Evolutionary conservation across 441 rosid genomes (phyloP), one percentile per base, ranked within the genome.

Genomic region (Populus trichocarpa): DNA sequence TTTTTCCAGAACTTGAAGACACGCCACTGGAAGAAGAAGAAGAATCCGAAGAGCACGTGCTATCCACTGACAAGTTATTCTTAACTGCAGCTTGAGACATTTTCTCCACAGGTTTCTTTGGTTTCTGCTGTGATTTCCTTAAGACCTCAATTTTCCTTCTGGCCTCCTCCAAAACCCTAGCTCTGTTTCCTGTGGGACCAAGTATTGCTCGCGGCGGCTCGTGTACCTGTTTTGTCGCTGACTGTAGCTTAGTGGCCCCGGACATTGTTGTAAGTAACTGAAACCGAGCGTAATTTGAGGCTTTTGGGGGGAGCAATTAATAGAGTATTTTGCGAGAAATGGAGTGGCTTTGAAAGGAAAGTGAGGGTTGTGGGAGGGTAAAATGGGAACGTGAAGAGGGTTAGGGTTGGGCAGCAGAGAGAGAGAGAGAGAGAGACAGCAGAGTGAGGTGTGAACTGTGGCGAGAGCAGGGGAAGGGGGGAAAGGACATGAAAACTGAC

Each of bases 131-230:
- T 9, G 81, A 81, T 81, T 87, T 87, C 86, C 84, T 90, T 65
- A 78, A 40, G 8, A 80, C 84, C 81, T 86, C 90, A 28, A 67
- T 81, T 85, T 77, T 89, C 79, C 81, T 76, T 80, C 84, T 85
- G 33, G 74, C 33, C 73, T 86, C 85, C 8, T 84, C 90, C 30
- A 78, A 73, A 79, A 78, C 85, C 83, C 85, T 86, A 69, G 83
- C 84, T 82, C 93, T 81, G 89, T 95, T 93, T n/a, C 93, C 94
- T 20, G 93, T 76, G 1, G 92, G 94, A 67, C 92, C 90, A 33
- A 91, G 91, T 59, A 92, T 81, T 1, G 90, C 82, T 76, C 97
- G 92, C 68, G 74, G 82, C 70, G 74, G 82, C 78, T 88, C 90
- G 38, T 79, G 61, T 46, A 75, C 88, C 4, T 82, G 84, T 79